Evolutionary conservation across 768 basidiomycete species (phyloP).

Genomic region (Auricularia cornea): DNA sequence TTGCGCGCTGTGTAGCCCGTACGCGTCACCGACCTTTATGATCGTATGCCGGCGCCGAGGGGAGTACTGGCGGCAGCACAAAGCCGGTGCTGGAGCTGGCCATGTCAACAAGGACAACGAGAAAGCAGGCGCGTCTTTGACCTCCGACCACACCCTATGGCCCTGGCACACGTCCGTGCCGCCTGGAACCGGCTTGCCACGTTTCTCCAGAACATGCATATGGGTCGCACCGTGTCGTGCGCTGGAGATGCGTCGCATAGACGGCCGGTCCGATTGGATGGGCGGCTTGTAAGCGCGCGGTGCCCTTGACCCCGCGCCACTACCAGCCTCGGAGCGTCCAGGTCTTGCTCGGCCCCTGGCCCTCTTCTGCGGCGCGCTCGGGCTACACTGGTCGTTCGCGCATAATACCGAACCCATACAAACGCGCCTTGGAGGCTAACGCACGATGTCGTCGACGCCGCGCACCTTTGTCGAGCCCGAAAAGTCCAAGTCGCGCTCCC

Average conservation of each 20-base stretch:
- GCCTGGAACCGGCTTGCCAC: background rate
- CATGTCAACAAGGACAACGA: constrained; percentile 34
- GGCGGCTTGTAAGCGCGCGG: background rate
- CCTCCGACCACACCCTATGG: constrained; percentile 16
- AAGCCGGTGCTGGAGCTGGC: constrained; percentile 44
- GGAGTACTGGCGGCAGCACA: constrained; percentile 29
- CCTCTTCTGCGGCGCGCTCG: no score
- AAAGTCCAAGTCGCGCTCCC: background rate
- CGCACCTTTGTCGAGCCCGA: constrained; percentile 1
- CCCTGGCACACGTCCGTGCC: no score
- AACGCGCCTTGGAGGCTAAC: no score
- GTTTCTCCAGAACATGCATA: no score
- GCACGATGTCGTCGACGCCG: constrained; percentile 1
- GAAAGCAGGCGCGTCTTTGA: constrained; percentile 24
- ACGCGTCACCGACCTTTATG: background rate
- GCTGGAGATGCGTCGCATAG: no score
- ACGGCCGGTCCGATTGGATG: no score
- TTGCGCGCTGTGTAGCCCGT: background rate
- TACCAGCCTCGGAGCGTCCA: no score
- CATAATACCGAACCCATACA: no score
- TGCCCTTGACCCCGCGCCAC: no score
- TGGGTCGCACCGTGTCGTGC: no score
- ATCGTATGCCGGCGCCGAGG: constrained; percentile 38
- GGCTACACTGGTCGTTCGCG: no score
- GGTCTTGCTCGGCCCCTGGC: no score